phyloP scores from a whole-genome alignment of 106 monocot species.

The Acorus gramineus region DNA sequence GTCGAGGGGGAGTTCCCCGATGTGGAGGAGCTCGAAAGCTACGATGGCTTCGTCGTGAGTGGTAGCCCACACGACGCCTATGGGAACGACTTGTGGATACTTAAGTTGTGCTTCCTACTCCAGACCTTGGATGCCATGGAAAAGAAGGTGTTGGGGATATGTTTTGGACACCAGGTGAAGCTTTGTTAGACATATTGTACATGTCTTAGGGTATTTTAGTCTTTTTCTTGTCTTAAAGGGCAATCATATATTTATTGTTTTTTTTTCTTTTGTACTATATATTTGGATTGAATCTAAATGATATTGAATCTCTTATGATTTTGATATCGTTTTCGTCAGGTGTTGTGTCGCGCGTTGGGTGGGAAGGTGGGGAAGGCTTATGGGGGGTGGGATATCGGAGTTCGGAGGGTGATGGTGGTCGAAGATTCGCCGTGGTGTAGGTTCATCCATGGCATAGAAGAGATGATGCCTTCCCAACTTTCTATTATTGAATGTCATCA shows the following conservation, averaged over 20 bases:
- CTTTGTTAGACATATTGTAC: neutral
- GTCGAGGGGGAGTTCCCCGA: conserved; percentile 72
- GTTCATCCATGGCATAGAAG: conserved; percentile 18
- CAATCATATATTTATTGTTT: neutral
- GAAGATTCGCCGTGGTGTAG: conserved; percentile 8
- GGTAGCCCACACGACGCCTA: conserved; percentile 83
- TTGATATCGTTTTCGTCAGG: conserved; percentile 1
- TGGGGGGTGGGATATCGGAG: conserved; percentile 29
- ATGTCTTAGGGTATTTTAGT: neutral
- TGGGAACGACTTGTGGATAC: conserved; percentile 57
- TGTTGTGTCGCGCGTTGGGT: conserved; percentile 24
- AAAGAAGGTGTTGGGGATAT: conserved; percentile 73
- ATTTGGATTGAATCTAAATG: neutral
- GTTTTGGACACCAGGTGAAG: conserved; percentile 89
- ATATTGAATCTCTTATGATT: neutral
- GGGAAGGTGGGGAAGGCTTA: conserved; percentile 26
- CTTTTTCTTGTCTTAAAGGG: neutral
- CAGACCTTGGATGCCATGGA: conserved; percentile 49
- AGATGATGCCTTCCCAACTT: conserved; percentile 11
- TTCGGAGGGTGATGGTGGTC: conserved; percentile 17
- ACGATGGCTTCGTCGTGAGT: conserved; percentile 70
- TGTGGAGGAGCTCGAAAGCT: conserved; percentile 35
- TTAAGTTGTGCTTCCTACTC: conserved; percentile 49
- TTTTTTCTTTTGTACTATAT: neutral
- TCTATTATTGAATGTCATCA: conserved; percentile 68